Evolutionary conservation across 306 rosid genomes (phyloP).

Genomic region (Mimosa pudica): DNA sequence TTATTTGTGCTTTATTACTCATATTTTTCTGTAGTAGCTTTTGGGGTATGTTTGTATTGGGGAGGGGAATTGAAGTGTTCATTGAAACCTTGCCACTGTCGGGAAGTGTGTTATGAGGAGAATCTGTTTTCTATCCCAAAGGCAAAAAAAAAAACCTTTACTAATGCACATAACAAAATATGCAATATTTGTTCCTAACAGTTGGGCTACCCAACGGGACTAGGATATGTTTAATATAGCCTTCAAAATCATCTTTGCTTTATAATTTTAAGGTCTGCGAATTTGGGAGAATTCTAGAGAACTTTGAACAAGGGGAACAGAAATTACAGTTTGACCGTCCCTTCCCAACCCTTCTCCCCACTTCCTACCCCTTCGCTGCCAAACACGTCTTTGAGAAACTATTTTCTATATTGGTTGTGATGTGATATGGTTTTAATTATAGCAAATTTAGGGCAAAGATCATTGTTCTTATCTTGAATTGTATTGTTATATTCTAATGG

Average conservation of each 20-base stretch:
- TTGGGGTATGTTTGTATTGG: not conserved
- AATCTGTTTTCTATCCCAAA: not conserved
- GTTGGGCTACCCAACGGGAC: not conserved
- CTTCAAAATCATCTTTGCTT: not conserved
- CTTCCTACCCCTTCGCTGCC: not conserved
- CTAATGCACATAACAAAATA: not conserved
- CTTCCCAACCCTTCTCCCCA: not conserved
- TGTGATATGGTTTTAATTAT: conserved; percentile 12
- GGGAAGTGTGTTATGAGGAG: not conserved
- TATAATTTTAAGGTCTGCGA: not conserved
- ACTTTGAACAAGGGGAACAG: not conserved
- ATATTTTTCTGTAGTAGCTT: conserved; percentile 14
- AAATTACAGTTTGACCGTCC: not conserved
- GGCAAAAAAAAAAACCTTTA: not conserved
- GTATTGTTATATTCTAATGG: not conserved
- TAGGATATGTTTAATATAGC: not conserved
- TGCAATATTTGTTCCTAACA: not conserved
- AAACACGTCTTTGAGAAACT: not conserved
- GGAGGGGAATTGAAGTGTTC: not conserved
- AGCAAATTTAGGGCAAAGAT: conserved; percentile 3
- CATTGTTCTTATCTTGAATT: not conserved
- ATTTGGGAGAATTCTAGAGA: conserved; percentile 1
- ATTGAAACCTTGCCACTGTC: not conserved
- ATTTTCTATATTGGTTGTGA: conserved; percentile 5
- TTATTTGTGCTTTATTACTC: conserved; percentile 16